Conservation (phyloP, 805 yeast genomes). For the Nakazawaea wickerhamii region DNA sequence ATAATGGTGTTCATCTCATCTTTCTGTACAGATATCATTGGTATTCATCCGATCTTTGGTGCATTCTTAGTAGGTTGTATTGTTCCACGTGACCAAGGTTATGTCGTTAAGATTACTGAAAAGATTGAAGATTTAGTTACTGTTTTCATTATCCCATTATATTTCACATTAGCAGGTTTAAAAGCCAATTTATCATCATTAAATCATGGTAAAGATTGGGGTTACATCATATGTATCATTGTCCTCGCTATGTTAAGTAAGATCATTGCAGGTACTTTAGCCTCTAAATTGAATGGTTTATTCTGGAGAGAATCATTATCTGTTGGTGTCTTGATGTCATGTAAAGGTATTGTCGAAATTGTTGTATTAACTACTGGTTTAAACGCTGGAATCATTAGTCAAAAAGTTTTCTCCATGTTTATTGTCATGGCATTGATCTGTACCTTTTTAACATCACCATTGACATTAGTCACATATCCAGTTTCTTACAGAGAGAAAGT, state of each 20-base stretch:
- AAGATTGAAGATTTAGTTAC: constrained; percentile 76
- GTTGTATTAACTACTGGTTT: constrained; percentile 73
- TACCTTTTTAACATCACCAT: constrained; percentile 76
- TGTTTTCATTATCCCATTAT: constrained; percentile 65
- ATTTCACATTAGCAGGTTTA: constrained; percentile 77
- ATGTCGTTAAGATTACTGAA: constrained; percentile 62
- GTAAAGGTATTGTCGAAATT: constrained; percentile 84
- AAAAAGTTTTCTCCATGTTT: constrained; percentile 71
- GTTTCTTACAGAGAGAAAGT: constrained; percentile 50
- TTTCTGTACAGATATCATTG: constrained; percentile 77
- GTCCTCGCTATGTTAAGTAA: constrained; percentile 65
- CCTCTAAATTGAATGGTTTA: constrained; percentile 57
- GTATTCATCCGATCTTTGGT: constrained; percentile 84
- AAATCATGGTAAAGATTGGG: constrained; percentile 71
- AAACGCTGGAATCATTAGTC: constrained; percentile 60
- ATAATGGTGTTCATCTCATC: constrained; percentile 58
- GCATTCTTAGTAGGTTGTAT: constrained; percentile 75
- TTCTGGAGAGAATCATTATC: constrained; percentile 70
- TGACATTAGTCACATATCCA: constrained; percentile 60
- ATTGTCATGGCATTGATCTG: constrained; percentile 77
- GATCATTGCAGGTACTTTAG: constrained; percentile 58
- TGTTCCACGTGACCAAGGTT: constrained; percentile 71
- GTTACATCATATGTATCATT: constrained; percentile 62
- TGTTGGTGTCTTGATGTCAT: constrained; percentile 79
- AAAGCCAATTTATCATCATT: constrained; percentile 62